Evolutionary conservation across 768 basidiomycete species (phyloP).

Genomic region (Termitomyces sp.): DNA sequence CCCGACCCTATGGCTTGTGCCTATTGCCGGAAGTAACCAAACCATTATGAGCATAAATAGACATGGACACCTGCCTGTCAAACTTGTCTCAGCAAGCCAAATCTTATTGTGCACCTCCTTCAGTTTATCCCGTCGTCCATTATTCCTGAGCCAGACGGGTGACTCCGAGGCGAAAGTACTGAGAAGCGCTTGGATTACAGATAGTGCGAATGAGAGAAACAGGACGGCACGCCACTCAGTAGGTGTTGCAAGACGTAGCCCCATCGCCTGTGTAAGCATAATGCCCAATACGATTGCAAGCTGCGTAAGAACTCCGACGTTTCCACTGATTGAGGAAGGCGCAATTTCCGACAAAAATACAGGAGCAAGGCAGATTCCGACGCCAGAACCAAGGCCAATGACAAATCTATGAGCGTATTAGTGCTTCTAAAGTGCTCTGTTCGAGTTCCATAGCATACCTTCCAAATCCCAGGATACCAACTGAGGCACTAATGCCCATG

Average conservation of each 20-base stretch:
- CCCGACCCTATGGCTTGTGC: slow-evolving; percentile 1
- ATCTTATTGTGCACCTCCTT: slow-evolving; percentile 41
- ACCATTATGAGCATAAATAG: neutral
- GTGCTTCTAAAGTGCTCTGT: neutral
- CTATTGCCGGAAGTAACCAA: neutral
- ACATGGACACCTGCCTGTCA: slow-evolving; percentile 19
- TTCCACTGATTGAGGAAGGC: slow-evolving; percentile 69
- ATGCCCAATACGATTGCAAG: slow-evolving; percentile 82
- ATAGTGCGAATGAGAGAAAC: slow-evolving; percentile 52
- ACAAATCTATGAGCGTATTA: slow-evolving; percentile 39
- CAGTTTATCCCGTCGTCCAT: slow-evolving; percentile 44
- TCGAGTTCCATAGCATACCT: slow-evolving; percentile 37
- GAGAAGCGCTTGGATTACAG: slow-evolving; percentile 49
- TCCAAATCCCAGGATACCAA: slow-evolving; percentile 55
- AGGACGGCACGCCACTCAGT: slow-evolving; percentile 69
- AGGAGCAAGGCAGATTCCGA: slow-evolving; percentile 76
- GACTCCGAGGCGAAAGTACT: slow-evolving; percentile 61
- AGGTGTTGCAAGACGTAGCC: slow-evolving; percentile 65
- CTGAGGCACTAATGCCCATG: slow-evolving; percentile 60
- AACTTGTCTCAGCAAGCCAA: slow-evolving; percentile 40
- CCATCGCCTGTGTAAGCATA: slow-evolving; percentile 78
- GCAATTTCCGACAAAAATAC: slow-evolving; percentile 85
- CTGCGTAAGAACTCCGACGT: slow-evolving; percentile 79
- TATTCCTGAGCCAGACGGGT: slow-evolving; percentile 57
- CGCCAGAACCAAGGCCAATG: slow-evolving; percentile 65